Evolutionary conservation across 2,329 filamentous ascomycete species (phyloP).

Genomic region (Talaromyces sp.): DNA sequence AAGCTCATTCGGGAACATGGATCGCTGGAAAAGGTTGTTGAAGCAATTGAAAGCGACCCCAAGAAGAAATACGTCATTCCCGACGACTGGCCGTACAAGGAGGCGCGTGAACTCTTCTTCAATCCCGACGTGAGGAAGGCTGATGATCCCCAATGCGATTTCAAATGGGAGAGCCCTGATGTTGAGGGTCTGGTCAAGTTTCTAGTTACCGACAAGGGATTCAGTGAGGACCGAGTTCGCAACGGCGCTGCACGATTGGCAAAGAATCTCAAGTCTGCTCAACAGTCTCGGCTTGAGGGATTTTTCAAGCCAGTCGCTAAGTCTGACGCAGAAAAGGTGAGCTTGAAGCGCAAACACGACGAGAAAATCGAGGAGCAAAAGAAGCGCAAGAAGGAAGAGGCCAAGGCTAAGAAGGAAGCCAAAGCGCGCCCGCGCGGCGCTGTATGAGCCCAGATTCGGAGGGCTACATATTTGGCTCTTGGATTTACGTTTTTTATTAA

Average conservation of each 20-base stretch:
- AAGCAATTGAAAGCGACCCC: conserved; percentile 69
- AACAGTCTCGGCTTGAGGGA: conserved; percentile 87
- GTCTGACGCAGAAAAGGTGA: conserved; percentile 79
- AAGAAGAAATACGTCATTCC: conserved; percentile 81
- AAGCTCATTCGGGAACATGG: conserved; percentile 93
- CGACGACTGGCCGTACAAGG: conserved; percentile 93
- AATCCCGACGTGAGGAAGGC: conserved; percentile 82
- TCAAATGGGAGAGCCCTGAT: conserved; percentile 96
- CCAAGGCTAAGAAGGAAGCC: conserved; percentile 88
- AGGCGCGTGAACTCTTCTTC: conserved; percentile 88
- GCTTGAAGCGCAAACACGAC: conserved; percentile 87
- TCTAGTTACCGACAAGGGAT: conserved; percentile 90
- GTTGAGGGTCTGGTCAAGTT: conserved; percentile 85
- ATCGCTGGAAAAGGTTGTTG: conserved; percentile 80
- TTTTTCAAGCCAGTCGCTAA: conserved; percentile 95
- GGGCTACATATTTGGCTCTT: background rate
- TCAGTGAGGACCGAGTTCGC: conserved; percentile 90
- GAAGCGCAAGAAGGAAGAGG: conserved; percentile 91
- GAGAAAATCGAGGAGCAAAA: conserved; percentile 88
- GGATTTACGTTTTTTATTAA: background rate
- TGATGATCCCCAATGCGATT: conserved; percentile 83
- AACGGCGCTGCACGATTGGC: conserved; percentile 71
- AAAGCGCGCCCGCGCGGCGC: conserved; percentile 80
- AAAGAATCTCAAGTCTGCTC: conserved; percentile 86
- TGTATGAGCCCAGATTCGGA: conserved; percentile 30